phyloP scores from a whole-genome alignment of 2,329 filamentous ascomycete species.

The Boeremia lycopersici region DNA sequence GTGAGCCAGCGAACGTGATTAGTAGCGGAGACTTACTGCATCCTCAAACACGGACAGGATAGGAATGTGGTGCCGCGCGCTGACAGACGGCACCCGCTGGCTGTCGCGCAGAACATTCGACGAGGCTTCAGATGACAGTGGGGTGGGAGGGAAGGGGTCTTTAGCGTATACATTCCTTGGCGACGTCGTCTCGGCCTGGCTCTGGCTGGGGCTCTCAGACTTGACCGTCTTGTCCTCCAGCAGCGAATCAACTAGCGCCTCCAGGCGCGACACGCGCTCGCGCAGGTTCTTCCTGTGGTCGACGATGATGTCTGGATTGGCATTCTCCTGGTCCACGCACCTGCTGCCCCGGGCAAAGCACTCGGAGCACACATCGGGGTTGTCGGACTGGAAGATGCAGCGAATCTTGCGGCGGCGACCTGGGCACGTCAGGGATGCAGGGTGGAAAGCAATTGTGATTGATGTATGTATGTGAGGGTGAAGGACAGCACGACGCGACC shows the following conservation, averaged over 20 bases:
- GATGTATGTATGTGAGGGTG: slow-evolving; percentile 6
- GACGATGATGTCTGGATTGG: slow-evolving; percentile 47
- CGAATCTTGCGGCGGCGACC: slow-evolving; percentile 58
- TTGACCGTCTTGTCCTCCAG: slow-evolving; percentile 45
- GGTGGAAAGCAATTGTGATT: slow-evolving; percentile 3
- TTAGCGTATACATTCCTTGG: slow-evolving; percentile 30
- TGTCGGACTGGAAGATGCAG: slow-evolving; percentile 53
- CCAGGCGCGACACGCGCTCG: slow-evolving; percentile 50
- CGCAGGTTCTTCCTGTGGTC: slow-evolving; percentile 52
- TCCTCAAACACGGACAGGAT: slow-evolving; percentile 49
- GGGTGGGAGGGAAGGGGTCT: slow-evolving; percentile 41
- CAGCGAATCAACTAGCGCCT: slow-evolving; percentile 48
- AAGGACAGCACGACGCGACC: background rate
- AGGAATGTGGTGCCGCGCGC: slow-evolving; percentile 43
- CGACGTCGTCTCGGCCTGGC: slow-evolving; percentile 36
- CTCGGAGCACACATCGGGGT: slow-evolving; percentile 50
- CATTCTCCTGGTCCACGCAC: slow-evolving; percentile 55
- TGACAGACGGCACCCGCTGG: slow-evolving; percentile 29
- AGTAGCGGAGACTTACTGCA: slow-evolving; percentile 35
- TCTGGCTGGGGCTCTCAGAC: slow-evolving; percentile 33
- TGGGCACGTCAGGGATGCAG: slow-evolving; percentile 32
- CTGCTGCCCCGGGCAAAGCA: slow-evolving; percentile 53
- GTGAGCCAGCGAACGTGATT: slow-evolving; percentile 21
- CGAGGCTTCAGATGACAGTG: slow-evolving; percentile 41
- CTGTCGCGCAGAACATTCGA: slow-evolving; percentile 28